phyloP scores from a whole-genome alignment of 441 rosid genomes.

The Syzygium syzygioides region DNA sequence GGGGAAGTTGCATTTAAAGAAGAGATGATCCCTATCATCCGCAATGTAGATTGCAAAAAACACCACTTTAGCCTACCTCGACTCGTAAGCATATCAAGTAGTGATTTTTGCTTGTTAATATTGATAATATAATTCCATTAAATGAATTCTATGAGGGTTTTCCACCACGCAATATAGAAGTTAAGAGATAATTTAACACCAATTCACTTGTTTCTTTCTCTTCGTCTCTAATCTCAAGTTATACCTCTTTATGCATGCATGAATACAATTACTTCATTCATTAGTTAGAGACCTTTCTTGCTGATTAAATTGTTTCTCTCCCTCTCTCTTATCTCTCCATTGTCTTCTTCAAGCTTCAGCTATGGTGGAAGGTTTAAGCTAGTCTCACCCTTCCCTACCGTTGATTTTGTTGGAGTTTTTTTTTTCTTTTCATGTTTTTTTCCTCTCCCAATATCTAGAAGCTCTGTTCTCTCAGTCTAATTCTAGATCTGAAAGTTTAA shows the following conservation, averaged over 20 bases:
- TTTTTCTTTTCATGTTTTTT: too few relatives aligned
- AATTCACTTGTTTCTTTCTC: not conserved
- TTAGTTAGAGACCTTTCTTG: not conserved
- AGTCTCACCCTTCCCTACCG: too few relatives aligned
- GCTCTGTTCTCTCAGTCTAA: too few relatives aligned
- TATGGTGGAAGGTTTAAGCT: too few relatives aligned
- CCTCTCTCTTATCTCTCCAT: too few relatives aligned
- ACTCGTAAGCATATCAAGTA: not conserved
- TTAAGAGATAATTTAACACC: not conserved
- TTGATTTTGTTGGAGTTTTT: too few relatives aligned
- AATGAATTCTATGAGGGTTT: not conserved
- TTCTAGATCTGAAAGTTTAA: too few relatives aligned
- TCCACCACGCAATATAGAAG: not conserved
- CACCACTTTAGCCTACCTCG: not conserved
- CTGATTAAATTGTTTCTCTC: too few relatives aligned
- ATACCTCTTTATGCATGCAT: not conserved
- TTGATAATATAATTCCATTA: not conserved
- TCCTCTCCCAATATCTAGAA: too few relatives aligned
- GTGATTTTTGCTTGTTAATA: not conserved
- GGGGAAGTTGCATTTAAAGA: not conserved
- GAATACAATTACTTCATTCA: not conserved
- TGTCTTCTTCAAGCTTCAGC: too few relatives aligned
- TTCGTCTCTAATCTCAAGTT: not conserved
- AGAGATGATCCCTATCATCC: not conserved
- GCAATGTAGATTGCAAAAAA: not conserved